Conservation (phyloP, 208 protist genomes). For the Crithidia thermophila region DNA sequence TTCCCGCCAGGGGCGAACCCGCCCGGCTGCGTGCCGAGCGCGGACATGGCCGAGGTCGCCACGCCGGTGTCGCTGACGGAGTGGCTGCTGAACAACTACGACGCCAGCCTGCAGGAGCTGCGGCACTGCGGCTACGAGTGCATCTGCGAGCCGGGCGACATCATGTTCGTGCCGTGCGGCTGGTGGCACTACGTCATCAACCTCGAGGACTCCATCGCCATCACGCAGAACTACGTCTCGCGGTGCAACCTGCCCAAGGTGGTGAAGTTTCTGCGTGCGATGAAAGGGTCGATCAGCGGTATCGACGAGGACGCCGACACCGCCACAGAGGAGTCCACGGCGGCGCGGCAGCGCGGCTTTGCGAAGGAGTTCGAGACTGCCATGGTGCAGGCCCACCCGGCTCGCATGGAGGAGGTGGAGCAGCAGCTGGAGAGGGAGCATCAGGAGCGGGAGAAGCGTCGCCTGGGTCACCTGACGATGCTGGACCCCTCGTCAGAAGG, state of each 20-base stretch:
- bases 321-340: conserved; percentile 44
- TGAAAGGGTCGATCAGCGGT: conserved; percentile 85
- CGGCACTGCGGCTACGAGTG: conserved; percentile 75
- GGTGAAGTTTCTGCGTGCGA: conserved; percentile 81
- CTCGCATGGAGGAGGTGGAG: conserved; percentile 63
- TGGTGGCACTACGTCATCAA: conserved; percentile 94
- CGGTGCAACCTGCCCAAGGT: conserved; percentile 72
- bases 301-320: conserved; percentile 85
- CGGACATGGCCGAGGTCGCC: conserved; percentile 84
- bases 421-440: conserved; percentile 50
- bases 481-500: conserved; percentile 62
- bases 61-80: conserved; percentile 90
- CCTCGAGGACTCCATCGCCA: conserved; percentile 82
- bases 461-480: conserved; percentile 46
- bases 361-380: conserved; percentile 61
- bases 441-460: conserved; percentile 49
- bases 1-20: conserved; percentile 80
- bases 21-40: conserved; percentile 75
- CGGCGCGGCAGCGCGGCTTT: conserved; percentile 54
- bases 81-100: conserved; percentile 90
- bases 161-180: conserved; percentile 89
- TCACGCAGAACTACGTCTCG: conserved; percentile 93
- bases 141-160: conserved; percentile 87
- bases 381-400: conserved; percentile 61
- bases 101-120: conserved; percentile 69